Percentiles rank a stretch among this genome's conserved stretches.
phyloP scores from a whole-genome alignment of 148 eudicot species.

The Spergularia marina region DNA sequence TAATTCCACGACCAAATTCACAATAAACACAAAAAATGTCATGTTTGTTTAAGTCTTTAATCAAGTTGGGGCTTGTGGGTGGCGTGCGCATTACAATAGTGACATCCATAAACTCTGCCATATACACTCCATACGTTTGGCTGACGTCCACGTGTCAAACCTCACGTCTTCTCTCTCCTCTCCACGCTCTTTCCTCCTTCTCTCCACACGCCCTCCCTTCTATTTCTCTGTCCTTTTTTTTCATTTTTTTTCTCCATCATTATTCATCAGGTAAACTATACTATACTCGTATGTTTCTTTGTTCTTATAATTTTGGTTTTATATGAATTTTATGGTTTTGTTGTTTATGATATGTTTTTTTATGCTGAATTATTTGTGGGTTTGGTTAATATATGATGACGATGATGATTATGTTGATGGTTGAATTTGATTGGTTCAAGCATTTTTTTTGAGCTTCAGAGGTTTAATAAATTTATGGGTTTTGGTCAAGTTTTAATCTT shows the following conservation, averaged over 20 bases:
- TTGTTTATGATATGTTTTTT: not conserved
- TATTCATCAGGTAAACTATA: not conserved
- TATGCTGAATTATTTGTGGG: no score
- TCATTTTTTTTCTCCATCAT: not conserved
- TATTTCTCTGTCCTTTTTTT: slow-evolving; percentile 13
- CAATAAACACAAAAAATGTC: not conserved
- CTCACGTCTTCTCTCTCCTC: slow-evolving; percentile 8
- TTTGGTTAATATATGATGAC: no score
- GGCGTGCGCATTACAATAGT: no score
- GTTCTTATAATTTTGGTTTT: not conserved
- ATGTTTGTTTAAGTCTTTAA: no score
- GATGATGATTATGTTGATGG: not conserved
- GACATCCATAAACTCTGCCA: no score
- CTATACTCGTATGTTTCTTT: not conserved
- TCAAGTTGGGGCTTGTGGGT: no score
- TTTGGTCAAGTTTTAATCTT: not conserved
- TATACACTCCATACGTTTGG: not conserved
- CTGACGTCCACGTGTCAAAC: slow-evolving; percentile 12
- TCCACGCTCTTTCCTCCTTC: slow-evolving; percentile 37
- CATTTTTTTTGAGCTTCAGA: not conserved
- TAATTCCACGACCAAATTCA: not conserved
- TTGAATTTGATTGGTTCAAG: not conserved
- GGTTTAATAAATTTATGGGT: not conserved
- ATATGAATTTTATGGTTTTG: not conserved
- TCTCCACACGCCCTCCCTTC: slow-evolving; percentile 10